phyloP scores from a whole-genome alignment of 441 rosid genomes.

The Isatis lusitanica region DNA sequence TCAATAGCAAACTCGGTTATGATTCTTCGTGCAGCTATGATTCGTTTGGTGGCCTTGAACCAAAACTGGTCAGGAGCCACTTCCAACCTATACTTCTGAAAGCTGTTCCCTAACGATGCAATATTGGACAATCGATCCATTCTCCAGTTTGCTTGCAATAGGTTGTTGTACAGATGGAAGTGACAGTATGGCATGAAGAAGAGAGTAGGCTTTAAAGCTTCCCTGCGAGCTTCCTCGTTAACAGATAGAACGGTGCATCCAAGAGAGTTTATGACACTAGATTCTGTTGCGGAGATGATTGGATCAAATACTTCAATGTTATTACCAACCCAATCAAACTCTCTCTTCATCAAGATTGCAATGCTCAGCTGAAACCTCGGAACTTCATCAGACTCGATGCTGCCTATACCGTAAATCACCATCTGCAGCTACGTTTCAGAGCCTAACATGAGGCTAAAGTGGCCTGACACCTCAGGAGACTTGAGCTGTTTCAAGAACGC shows the following conservation, averaged over 20 bases:
- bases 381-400: neutral
- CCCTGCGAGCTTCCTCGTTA: constrained; percentile 73
- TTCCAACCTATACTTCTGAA: neutral
- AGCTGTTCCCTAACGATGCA: constrained; percentile 60
- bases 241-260: constrained; percentile 64
- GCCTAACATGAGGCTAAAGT: neutral
- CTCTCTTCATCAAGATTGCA: constrained; percentile 57
- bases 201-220: constrained; percentile 50
- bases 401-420: neutral
- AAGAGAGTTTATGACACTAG: constrained; percentile 51
- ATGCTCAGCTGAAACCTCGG: neutral
- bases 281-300: constrained; percentile 60
- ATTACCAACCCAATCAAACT: constrained; percentile 62
- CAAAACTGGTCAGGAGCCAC: neutral
- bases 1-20: neutral
- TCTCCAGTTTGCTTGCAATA: constrained; percentile 64
- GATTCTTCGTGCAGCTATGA: neutral
- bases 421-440: neutral
- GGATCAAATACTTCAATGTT: constrained; percentile 78
- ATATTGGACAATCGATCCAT: constrained; percentile 42
- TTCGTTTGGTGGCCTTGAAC: neutral
- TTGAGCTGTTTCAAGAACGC: neutral
- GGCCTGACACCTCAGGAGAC: neutral
- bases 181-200: constrained; percentile 87
- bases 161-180: constrained; percentile 63